Conservation (phyloP, 2,329 filamentous ascomycete genomes). For the Orbilia oligospora region DNA sequence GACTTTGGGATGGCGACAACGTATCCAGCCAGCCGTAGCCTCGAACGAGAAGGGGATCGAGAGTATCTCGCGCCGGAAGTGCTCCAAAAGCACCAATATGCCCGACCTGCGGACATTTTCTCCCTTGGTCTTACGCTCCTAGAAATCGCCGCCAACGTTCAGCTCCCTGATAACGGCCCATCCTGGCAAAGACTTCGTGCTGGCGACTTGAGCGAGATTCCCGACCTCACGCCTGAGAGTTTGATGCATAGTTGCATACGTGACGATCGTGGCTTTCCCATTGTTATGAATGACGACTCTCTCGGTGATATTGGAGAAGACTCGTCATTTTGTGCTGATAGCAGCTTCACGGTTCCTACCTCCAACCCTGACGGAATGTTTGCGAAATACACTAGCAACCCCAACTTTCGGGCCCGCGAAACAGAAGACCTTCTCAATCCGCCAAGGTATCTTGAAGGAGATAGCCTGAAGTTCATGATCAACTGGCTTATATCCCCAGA, state of each 20-base stretch:
- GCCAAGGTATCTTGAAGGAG: slow-evolving; percentile 90
- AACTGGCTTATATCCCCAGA: slow-evolving; percentile 88
- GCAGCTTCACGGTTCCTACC: slow-evolving; percentile 44
- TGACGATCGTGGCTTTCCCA: slow-evolving; percentile 80
- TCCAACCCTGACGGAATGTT: slow-evolving; percentile 50
- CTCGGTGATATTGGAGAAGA: slow-evolving; percentile 64
- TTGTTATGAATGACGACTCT: slow-evolving; percentile 67
- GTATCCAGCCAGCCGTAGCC: slow-evolving; percentile 81
- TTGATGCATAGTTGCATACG: slow-evolving; percentile 76
- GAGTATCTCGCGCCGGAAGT: slow-evolving; percentile 97
- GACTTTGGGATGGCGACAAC: slow-evolving; percentile 86
- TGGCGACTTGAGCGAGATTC: slow-evolving; percentile 89
- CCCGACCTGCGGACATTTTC: slow-evolving; percentile 94
- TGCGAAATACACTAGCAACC: slow-evolving; percentile 52
- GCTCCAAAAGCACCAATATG: slow-evolving; percentile 79
- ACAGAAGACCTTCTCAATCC: slow-evolving; percentile 76
- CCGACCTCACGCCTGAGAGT: slow-evolving; percentile 85
- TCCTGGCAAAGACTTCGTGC: slow-evolving; percentile 91
- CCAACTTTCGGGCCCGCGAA: slow-evolving; percentile 62
- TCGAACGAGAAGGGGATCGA: slow-evolving; percentile 93
- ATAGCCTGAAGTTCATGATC: slow-evolving; percentile 86
- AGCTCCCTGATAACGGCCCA: slow-evolving; percentile 90
- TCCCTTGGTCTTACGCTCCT: slow-evolving; percentile 94
- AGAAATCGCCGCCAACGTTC: slow-evolving; percentile 93
- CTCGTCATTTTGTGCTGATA: slow-evolving; percentile 46